A percentile compares a stretch with the other conserved stretches of the same genome.
Evolutionary conservation across 768 basidiomycete species (phyloP).

Genomic region (Crassisporium funariophilum): DNA sequence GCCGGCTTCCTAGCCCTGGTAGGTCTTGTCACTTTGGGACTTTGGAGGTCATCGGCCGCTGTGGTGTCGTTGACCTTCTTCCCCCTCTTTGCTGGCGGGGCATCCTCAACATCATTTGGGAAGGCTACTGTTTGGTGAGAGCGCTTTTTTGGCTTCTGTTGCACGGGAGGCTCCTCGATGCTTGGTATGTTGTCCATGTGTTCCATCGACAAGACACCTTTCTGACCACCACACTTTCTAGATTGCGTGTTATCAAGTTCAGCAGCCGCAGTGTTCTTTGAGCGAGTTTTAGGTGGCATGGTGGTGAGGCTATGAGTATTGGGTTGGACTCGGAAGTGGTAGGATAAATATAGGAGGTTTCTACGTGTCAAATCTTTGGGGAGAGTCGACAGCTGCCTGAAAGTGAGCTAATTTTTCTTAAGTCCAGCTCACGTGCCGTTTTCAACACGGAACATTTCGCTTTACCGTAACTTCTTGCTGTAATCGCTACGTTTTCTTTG

Average conservation of each 20-base stretch:
- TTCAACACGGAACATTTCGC: neutral
- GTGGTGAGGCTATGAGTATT: neutral
- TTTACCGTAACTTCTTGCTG: constrained; percentile 5
- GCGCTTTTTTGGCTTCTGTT: neutral
- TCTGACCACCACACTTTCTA: neutral
- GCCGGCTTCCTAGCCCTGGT: constrained; percentile 11
- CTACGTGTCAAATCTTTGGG: neutral
- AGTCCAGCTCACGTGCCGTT: neutral
- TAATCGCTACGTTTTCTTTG: too few relatives aligned
- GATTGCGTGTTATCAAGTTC: neutral
- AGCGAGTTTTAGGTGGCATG: neutral
- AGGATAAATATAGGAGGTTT: neutral
- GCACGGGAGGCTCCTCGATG: neutral
- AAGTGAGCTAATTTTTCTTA: neutral
- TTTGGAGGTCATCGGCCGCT: too few relatives aligned
- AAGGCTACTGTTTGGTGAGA: neutral
- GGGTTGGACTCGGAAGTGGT: too few relatives aligned
- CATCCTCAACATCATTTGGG: neutral
- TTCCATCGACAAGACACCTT: neutral
- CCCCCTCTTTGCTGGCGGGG: constrained; percentile 4
- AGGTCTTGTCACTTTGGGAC: too few relatives aligned
- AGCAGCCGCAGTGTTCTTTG: too few relatives aligned
- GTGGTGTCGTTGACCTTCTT: constrained; percentile 1
- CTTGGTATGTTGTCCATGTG: neutral
- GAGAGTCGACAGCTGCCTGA: neutral